A percentile compares a stretch with the other conserved stretches of the same genome.
phyloP scores from a whole-genome alignment of 2,329 filamentous ascomycete species.

The Calonectria pseudoreteaudii region DNA sequence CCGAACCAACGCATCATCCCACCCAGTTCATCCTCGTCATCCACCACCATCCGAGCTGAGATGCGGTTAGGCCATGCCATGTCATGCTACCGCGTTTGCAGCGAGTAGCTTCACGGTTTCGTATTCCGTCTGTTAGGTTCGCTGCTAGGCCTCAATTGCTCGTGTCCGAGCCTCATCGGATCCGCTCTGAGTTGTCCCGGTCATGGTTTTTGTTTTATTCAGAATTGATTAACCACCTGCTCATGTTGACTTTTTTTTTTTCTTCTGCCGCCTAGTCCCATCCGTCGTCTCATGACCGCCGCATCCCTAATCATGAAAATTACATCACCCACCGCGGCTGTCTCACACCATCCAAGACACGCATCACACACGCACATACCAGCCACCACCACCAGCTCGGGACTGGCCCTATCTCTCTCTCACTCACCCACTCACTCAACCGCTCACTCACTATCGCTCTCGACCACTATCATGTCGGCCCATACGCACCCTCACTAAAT shows the following conservation, averaged over 20 bases:
- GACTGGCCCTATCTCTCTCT: background rate
- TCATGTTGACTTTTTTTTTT: background rate
- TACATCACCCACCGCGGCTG: slow-evolving; percentile 7
- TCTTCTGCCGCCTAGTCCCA: background rate
- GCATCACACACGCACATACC: background rate
- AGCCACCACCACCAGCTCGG: background rate
- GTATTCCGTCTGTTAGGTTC: slow-evolving; percentile 9
- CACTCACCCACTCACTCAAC: no score
- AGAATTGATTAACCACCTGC: background rate
- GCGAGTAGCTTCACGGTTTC: slow-evolving; percentile 12
- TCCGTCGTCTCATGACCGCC: background rate
- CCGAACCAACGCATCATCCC: slow-evolving; percentile 18
- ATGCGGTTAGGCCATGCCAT: slow-evolving; percentile 15
- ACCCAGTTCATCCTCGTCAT: slow-evolving; percentile 22
- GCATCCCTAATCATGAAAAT: background rate
- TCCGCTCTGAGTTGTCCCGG: background rate
- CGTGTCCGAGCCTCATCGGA: background rate
- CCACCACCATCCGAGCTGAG: slow-evolving; percentile 21
- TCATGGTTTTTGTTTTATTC: slow-evolving; percentile 7
- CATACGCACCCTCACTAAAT: background rate
- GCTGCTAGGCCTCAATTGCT: background rate
- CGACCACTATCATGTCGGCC: background rate
- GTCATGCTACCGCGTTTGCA: slow-evolving; percentile 23
- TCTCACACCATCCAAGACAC: slow-evolving; percentile 5
- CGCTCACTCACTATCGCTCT: background rate